These are phyloP conservation scores for Russula vinacea DNA, from an alignment of 768 basidiomycete genomes.

Conservation along the genomic window DNA sequence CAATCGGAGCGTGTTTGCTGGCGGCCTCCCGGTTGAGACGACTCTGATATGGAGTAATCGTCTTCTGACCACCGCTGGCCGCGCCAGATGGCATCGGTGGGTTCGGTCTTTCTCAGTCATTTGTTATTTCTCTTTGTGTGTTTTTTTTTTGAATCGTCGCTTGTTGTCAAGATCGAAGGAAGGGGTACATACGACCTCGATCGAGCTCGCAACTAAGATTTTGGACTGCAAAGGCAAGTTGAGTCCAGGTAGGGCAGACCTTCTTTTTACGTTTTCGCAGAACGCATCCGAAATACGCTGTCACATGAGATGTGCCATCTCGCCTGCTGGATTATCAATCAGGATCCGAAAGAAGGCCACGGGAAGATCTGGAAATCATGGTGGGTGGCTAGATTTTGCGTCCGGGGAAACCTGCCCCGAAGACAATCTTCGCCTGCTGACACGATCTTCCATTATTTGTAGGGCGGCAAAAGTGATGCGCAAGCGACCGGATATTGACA, in stretches of 20 bases:
- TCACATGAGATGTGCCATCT: slow-evolving; percentile 94
- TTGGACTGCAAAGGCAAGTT: slow-evolving; percentile 67
- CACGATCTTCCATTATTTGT: slow-evolving; percentile 33
- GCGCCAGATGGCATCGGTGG: slow-evolving; percentile 29
- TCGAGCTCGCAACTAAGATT: slow-evolving; percentile 81
- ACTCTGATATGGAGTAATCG: slow-evolving; percentile 27
- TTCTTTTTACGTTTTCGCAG: slow-evolving; percentile 39
- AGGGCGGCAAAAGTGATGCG: slow-evolving; percentile 69
- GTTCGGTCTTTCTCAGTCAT: neutral
- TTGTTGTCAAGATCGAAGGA: slow-evolving; percentile 46
- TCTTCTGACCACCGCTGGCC: slow-evolving; percentile 29
- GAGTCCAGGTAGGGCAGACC: neutral
- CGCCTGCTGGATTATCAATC: slow-evolving; percentile 79
- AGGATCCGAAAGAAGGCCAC: slow-evolving; percentile 66
- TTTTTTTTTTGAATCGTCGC: neutral
- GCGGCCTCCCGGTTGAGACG: slow-evolving; percentile 24
- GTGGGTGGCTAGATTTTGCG: slow-evolving; percentile 39
- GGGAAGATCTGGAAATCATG: slow-evolving; percentile 70
- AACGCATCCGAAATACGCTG: slow-evolving; percentile 76
- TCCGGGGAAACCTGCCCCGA: neutral
- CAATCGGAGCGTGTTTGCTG: slow-evolving; percentile 24
- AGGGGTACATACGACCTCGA: slow-evolving; percentile 57
- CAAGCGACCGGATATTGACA: slow-evolving; percentile 63
- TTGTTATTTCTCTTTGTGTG: neutral
- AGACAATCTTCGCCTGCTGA: neutral